These are phyloP conservation scores for Delphinella strobiligena DNA, from an alignment of 2,329 filamentous ascomycete species.

Conservation along the genomic window DNA sequence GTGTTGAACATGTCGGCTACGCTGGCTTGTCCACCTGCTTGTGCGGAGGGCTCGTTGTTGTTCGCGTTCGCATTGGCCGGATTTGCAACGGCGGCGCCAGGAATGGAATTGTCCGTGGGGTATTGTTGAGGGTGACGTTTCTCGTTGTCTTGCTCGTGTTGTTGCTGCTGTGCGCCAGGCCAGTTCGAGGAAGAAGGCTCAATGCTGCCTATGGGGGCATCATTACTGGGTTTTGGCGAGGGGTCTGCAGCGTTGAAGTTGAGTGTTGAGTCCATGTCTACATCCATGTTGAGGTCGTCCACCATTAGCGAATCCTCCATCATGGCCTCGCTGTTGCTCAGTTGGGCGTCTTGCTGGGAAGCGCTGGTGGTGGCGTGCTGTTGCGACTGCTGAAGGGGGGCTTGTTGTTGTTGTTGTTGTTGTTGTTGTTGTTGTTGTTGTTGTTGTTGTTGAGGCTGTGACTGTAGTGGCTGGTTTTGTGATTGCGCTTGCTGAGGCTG, in stretches of 20 bases:
- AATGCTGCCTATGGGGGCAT: too few species aligned
- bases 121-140: too few species aligned
- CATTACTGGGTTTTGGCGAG: neutral
- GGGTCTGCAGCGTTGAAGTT: constrained; percentile 9
- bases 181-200: neutral
- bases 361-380: constrained; percentile 1
- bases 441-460: constrained; percentile 1
- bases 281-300: constrained; percentile 16
- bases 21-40: too few species aligned
- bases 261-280: constrained; percentile 12
- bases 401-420: constrained; percentile 2
- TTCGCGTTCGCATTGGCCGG: too few species aligned
- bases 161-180: neutral
- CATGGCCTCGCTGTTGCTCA: constrained; percentile 11
- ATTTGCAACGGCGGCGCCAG: too few species aligned
- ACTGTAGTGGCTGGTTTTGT: constrained; percentile 3
- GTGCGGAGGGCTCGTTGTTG: too few species aligned
- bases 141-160: too few species aligned
- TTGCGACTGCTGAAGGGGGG: constrained; percentile 3
- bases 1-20: constrained; percentile 3
- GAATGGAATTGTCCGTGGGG: too few species aligned
- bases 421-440: constrained; percentile 6
- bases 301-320: constrained; percentile 14
- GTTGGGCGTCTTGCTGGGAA: constrained; percentile 42
- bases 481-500: constrained; percentile 5